phyloP scores from a whole-genome alignment of 2,329 filamentous ascomycete genomes.

The Dactylellina leptospora region DNA sequence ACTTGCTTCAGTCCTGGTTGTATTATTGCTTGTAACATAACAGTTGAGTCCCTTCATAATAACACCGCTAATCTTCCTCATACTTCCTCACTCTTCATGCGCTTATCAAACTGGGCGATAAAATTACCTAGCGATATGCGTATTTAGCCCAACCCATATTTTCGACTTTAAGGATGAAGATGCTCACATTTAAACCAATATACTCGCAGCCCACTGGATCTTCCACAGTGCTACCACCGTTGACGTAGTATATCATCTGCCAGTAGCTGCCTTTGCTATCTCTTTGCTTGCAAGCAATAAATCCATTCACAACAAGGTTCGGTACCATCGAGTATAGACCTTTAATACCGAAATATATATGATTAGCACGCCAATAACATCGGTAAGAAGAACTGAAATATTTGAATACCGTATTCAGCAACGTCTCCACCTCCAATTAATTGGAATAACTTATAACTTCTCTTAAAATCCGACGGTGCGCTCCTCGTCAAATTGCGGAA shows the following conservation, averaged over 20 bases:
- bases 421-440: slow-evolving; percentile 39
- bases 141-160: neutral
- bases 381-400: neutral
- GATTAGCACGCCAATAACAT: neutral
- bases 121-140: neutral
- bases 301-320: slow-evolving; percentile 31
- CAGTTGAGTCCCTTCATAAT: too few relatives aligned
- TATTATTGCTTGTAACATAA: too few relatives aligned
- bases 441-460: slow-evolving; percentile 29
- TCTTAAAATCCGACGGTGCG: slow-evolving; percentile 27
- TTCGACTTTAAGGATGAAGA: neutral
- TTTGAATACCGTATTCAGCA: slow-evolving; percentile 29
- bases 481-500: slow-evolving; percentile 40
- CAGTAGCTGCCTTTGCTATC: slow-evolving; percentile 32
- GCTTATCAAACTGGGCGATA: neutral
- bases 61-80: too few relatives aligned
- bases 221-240: slow-evolving; percentile 18
- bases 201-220: slow-evolving; percentile 36
- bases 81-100: too few relatives aligned
- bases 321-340: slow-evolving; percentile 34
- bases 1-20: too few relatives aligned
- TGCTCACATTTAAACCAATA: slow-evolving; percentile 43
- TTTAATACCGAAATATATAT: neutral
- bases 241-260: slow-evolving; percentile 47
- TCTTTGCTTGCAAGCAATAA: slow-evolving; percentile 35